A percentile compares a stretch with the other conserved stretches of the same genome.
Conservation (phyloP, 305 asterid genomes). For the Caryopteris hybrid region DNA sequence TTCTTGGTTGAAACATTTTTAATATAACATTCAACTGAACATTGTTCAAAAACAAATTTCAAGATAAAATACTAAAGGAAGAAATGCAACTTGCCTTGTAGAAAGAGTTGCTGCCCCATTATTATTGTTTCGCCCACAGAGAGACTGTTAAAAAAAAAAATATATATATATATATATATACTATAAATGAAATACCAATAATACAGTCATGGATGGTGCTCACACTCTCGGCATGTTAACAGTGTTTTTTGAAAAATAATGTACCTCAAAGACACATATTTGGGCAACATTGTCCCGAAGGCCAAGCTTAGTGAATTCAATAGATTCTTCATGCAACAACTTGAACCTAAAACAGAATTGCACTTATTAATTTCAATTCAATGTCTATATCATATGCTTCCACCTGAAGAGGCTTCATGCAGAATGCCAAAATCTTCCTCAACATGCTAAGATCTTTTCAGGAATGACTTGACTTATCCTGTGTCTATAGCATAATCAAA, state of each 20-base stretch:
- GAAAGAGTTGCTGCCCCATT: slow-evolving; percentile 35
- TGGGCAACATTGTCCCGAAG: slow-evolving; percentile 98
- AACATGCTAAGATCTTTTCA: slow-evolving; percentile 5
- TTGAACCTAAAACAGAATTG: slow-evolving; percentile 62
- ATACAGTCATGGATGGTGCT: not conserved
- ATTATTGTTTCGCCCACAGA: slow-evolving; percentile 27
- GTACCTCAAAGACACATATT: slow-evolving; percentile 93
- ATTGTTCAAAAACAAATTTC: not conserved
- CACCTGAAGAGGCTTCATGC: not conserved
- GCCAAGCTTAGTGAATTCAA: slow-evolving; percentile 73
- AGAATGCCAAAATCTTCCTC: not conserved
- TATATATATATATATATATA: too few species aligned
- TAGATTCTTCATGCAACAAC: slow-evolving; percentile 81
- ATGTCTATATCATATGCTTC: slow-evolving; percentile 12
- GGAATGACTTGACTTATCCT: not conserved
- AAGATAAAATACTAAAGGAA: slow-evolving; percentile 4
- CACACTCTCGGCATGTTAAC: slow-evolving; percentile 2
- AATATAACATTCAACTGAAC: not conserved
- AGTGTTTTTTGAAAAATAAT: slow-evolving; percentile 11
- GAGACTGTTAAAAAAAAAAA: slow-evolving; percentile 47
- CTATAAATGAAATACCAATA: slow-evolving; percentile 11
- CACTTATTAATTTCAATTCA: slow-evolving; percentile 16
- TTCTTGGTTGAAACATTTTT: not conserved
- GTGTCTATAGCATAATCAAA: not conserved
- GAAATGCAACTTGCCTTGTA: slow-evolving; percentile 43